Evolutionary conservation across 345 rosid genomes (phyloP).

Genomic region (Melaleuca alternifolia): DNA sequence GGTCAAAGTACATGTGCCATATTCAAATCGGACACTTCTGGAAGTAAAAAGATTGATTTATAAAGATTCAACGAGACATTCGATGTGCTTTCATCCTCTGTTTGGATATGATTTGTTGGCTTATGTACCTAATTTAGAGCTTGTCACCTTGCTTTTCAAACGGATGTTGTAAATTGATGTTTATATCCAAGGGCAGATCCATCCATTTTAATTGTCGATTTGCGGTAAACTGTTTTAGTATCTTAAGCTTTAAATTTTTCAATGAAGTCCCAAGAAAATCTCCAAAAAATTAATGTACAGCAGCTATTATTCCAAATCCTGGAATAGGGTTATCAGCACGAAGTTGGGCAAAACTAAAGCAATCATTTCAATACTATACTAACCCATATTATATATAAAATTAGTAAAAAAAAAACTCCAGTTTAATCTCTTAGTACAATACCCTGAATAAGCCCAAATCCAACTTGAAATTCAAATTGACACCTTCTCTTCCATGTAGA

Average conservation of each 20-base stretch:
- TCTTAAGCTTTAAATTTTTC: background rate
- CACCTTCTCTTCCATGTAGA: background rate
- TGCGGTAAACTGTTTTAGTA: background rate
- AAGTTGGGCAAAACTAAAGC: background rate
- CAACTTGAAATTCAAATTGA: background rate
- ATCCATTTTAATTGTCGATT: background rate
- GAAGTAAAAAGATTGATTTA: background rate
- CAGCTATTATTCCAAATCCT: background rate
- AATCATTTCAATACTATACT: background rate
- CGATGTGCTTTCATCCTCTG: background rate
- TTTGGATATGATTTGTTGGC: background rate
- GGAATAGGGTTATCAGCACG: background rate
- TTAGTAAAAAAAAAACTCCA: background rate
- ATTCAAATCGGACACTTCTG: background rate
- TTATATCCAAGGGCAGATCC: background rate
- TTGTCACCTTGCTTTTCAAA: background rate
- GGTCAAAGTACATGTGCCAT: background rate
- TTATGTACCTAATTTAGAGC: background rate
- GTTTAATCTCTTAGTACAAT: background rate
- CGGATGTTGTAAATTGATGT: background rate
- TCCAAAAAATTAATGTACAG: background rate
- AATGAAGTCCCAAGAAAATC: background rate
- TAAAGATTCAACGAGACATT: background rate
- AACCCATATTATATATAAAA: background rate
- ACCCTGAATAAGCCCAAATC: background rate